Percentiles rank a stretch among this genome's conserved stretches.
Evolutionary conservation across 148 eudicot species (phyloP).

Genomic region (Chenopodium suecicum): DNA sequence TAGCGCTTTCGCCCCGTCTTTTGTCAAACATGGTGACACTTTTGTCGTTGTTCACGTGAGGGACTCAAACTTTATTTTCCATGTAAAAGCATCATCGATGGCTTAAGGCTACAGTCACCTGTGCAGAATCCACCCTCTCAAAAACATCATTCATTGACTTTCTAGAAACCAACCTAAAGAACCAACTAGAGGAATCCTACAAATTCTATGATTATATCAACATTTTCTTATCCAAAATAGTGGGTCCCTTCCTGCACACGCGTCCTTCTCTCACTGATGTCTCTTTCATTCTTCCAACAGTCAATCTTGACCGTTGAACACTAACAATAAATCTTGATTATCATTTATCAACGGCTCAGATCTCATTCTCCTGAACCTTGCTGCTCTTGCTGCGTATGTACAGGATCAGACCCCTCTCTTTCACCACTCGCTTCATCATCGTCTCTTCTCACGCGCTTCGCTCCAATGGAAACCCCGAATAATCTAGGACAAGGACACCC

Average conservation of each 20-base stretch:
- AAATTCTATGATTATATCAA: background rate
- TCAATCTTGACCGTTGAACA: background rate
- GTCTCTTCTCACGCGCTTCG: slow-evolving; percentile 44
- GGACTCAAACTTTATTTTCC: background rate
- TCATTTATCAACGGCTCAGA: background rate
- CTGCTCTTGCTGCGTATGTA: slow-evolving; percentile 5
- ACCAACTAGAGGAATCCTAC: slow-evolving; percentile 5
- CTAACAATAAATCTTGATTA: too few species aligned
- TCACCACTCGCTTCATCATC: slow-evolving; percentile 22
- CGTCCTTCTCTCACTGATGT: background rate
- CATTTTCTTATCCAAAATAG: background rate
- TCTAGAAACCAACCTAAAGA: background rate
- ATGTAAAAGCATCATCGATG: too few species aligned
- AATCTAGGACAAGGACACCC: slow-evolving; percentile 40
- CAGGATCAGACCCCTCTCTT: slow-evolving; percentile 27
- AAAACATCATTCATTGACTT: background rate
- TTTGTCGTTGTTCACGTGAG: background rate
- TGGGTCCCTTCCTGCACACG: background rate
- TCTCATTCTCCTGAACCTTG: slow-evolving; percentile 29
- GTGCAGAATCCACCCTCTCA: background rate
- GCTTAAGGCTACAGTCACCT: background rate
- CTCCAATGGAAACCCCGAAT: slow-evolving; percentile 71
- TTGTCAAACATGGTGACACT: background rate
- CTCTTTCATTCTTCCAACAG: background rate
- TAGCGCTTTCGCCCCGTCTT: too few species aligned